Percentiles rank a stretch among this genome's conserved stretches.
Conservation (phyloP, 306 rosid genomes). For the Fragaria ananassa region DNA sequence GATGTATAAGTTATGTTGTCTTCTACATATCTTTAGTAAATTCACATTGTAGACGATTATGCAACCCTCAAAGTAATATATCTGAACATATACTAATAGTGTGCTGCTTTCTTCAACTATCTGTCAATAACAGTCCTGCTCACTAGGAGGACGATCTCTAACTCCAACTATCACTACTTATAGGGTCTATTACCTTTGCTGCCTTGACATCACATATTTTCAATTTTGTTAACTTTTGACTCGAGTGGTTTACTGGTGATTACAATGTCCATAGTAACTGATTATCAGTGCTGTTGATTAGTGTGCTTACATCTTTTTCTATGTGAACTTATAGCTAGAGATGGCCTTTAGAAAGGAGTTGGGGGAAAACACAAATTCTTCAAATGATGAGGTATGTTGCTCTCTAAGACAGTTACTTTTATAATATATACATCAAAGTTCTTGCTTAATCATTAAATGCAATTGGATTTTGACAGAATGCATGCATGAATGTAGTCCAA, state of each 20-base stretch:
- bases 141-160: neutral
- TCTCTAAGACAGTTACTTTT: slow-evolving; percentile 9
- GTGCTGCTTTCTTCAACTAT: neutral
- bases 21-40: neutral
- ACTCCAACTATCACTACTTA: neutral
- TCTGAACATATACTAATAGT: neutral
- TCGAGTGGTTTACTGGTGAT: neutral
- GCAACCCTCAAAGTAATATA: neutral
- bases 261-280: neutral
- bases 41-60: neutral
- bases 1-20: neutral
- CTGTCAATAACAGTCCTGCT: neutral
- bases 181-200: neutral
- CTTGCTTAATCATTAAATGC: neutral
- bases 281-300: neutral
- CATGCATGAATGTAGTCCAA: slow-evolving; percentile 63
- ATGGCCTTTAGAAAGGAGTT: slow-evolving; percentile 69
- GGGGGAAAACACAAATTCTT: slow-evolving; percentile 44
- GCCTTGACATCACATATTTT: neutral
- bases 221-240: slow-evolving; percentile 2
- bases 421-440: neutral
- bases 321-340: slow-evolving; percentile 62
- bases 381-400: slow-evolving; percentile 63
- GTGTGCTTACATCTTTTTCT: slow-evolving; percentile 24
- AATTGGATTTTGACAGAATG: slow-evolving; percentile 63